Evolutionary conservation across 352 stramenopile species (phyloP), one percentile per base, ranked within the genome.

Genomic region (Phytophthora aleatoria): DNA sequence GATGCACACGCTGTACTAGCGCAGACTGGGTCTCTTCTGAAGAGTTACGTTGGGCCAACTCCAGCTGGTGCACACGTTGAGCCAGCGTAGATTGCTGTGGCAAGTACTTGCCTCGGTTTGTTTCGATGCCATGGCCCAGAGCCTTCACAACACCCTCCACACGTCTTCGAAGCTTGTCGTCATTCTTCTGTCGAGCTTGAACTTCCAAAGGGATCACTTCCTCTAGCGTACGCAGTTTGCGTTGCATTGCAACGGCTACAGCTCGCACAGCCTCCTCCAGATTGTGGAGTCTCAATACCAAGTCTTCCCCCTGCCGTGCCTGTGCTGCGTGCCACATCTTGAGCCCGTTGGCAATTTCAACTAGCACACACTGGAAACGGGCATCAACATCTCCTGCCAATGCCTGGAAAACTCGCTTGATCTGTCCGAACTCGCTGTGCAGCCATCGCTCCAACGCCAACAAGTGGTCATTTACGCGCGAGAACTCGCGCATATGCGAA

Each of bases 131-230:
- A 20, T 68, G 57, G 1, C 57, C 56, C 20, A 86, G 26, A 2
- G 67, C 49, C 36, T 85, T 87, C 5, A 79, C 64, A 13, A 69
- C 64, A n/a, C 43, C 52, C 6, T 90, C 78, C 11, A 92, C 36
- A 11, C 78, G 80, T 5, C 48, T 51, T 13, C 62, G 58, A 1
- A 93, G 64, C 49, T 81, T 87, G 9, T 89, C 82, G 48, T 90
- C 69, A 53, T 76, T 61, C 47, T 81, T 77, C 56, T 91, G 82
- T 13, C 82, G 62, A 7, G 82, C 80, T 58, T 79, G 69, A 26
- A 90, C 81, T 30, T 93, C 82, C 50, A 91, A 58, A 6, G 76
- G 81, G 30, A 93, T 57, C 27, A 86, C 75, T 53, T 86, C 77
- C 64, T 93, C 82, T 1, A 93, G 50, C 15, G 76, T 80, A 39